Percentiles rank a stretch among this genome's conserved stretches.
phyloP scores from a whole-genome alignment of 2,329 filamentous ascomycete genomes.

The Hymenoscyphus fraxineus region DNA sequence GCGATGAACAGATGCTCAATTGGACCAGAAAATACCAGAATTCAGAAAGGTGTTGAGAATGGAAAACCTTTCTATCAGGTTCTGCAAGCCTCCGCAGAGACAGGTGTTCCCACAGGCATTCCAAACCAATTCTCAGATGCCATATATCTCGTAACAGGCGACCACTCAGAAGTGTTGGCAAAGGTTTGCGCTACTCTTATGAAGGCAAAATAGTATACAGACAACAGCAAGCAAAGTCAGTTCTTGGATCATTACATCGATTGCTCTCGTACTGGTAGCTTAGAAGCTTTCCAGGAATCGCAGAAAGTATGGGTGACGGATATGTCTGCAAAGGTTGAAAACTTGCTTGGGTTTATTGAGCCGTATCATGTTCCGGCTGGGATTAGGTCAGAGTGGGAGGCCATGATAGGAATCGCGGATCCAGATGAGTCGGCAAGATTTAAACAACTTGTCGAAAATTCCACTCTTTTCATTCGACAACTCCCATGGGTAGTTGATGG shows the following conservation, averaged over 20 bases:
- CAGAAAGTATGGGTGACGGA: constrained; percentile 57
- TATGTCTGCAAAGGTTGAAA: constrained; percentile 52
- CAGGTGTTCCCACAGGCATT: not conserved
- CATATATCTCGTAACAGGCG: constrained; percentile 38
- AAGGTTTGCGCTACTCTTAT: constrained; percentile 46
- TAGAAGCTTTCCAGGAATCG: constrained; percentile 52
- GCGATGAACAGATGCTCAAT: constrained; percentile 48
- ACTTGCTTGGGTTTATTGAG: constrained; percentile 59
- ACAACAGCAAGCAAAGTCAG: constrained; percentile 49
- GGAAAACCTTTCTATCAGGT: constrained; percentile 44
- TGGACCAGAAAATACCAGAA: constrained; percentile 55
- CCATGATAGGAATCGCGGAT: constrained; percentile 59
- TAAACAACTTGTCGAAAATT: constrained; percentile 58
- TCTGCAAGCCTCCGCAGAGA: constrained; percentile 37
- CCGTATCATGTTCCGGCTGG: constrained; percentile 60
- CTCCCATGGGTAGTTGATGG: constrained; percentile 42
- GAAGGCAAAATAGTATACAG: constrained; percentile 45
- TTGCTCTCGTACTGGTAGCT: constrained; percentile 53
- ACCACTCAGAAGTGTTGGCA: constrained; percentile 49
- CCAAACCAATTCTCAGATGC: not conserved
- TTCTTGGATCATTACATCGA: constrained; percentile 51
- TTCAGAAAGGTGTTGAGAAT: constrained; percentile 39
- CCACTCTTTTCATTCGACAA: constrained; percentile 61
- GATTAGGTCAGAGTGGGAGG: constrained; percentile 57
- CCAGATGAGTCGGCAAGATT: constrained; percentile 59